These are phyloP conservation scores for Arxiozyma heterogenica DNA, from an alignment of 1,139 yeast species.

Conservation along the genomic window DNA sequence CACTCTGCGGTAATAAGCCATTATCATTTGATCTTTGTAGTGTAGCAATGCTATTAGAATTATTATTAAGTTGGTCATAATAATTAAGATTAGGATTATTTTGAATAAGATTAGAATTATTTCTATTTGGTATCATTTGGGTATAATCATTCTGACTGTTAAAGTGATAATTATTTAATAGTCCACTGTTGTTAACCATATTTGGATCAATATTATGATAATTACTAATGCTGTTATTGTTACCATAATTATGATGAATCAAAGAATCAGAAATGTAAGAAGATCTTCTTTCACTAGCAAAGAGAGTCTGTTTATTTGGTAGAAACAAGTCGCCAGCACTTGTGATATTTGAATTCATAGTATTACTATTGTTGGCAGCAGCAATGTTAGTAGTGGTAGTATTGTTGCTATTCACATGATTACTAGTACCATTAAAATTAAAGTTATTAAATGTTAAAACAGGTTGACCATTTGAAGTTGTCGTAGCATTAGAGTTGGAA, in stretches of 20 bases:
- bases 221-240: not conserved
- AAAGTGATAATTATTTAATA: not conserved
- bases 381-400: not conserved
- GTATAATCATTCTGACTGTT: not conserved
- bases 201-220: not conserved
- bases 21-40: not conserved
- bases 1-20: not conserved
- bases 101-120: not conserved
- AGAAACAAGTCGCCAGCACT: not conserved
- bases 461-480: not conserved
- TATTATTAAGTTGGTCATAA: not conserved
- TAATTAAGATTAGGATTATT: not conserved
- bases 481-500: not conserved
- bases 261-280: slow-evolving; percentile 29
- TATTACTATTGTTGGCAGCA: not conserved
- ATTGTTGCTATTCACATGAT: slow-evolving; percentile 3
- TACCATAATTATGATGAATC: slow-evolving; percentile 18
- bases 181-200: not conserved
- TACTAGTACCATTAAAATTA: slow-evolving; percentile 4
- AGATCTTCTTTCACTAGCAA: slow-evolving; percentile 22
- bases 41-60: not conserved
- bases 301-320: slow-evolving; percentile 1
- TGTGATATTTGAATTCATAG: not conserved
- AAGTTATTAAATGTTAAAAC: not conserved
- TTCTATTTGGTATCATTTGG: not conserved